A percentile compares a stretch with the other conserved stretches of the same genome.
Conservation (phyloP, 2,329 filamentous ascomycete species). For the Trichoderma polysporum region DNA sequence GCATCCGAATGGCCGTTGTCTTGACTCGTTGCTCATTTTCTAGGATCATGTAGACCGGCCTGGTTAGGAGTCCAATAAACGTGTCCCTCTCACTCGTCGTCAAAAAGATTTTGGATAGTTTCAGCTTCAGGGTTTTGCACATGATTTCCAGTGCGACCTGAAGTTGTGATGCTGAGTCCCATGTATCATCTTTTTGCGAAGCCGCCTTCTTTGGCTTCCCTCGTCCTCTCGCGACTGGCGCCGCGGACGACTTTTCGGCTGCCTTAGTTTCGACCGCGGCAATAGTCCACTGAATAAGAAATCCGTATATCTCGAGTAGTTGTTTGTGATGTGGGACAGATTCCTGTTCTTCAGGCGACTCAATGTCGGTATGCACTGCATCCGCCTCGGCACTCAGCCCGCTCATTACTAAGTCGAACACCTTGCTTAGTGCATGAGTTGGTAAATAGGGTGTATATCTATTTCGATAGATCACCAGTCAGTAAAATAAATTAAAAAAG, state of each 20-base stretch:
- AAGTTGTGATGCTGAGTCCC: conserved; percentile 87
- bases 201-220: conserved; percentile 75
- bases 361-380: conserved; percentile 78
- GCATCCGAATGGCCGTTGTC: conserved; percentile 85
- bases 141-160: conserved; percentile 88
- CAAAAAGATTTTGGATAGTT: conserved; percentile 87
- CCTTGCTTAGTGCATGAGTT: conserved; percentile 80
- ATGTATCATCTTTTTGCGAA: conserved; percentile 67
- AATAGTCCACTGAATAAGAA: conserved; percentile 92
- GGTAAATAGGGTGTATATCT: conserved; percentile 82
- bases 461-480: conserved; percentile 42
- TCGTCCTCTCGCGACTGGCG: conserved; percentile 68
- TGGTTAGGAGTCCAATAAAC: conserved; percentile 86
- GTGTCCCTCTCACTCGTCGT: conserved; percentile 96
- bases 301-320: conserved; percentile 89
- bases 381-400: conserved; percentile 85
- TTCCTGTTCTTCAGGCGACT: conserved; percentile 84
- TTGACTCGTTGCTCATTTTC: conserved; percentile 94
- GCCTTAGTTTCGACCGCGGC: conserved; percentile 92
- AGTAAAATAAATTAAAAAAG: too few relatives aligned
- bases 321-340: conserved; percentile 83
- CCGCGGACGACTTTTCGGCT: conserved; percentile 75
- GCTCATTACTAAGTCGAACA: conserved; percentile 86
- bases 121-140: conserved; percentile 93
- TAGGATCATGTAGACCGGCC: conserved; percentile 88